phyloP scores from a whole-genome alignment of 177 flowering plant species.

The Vitis hybrid region DNA sequence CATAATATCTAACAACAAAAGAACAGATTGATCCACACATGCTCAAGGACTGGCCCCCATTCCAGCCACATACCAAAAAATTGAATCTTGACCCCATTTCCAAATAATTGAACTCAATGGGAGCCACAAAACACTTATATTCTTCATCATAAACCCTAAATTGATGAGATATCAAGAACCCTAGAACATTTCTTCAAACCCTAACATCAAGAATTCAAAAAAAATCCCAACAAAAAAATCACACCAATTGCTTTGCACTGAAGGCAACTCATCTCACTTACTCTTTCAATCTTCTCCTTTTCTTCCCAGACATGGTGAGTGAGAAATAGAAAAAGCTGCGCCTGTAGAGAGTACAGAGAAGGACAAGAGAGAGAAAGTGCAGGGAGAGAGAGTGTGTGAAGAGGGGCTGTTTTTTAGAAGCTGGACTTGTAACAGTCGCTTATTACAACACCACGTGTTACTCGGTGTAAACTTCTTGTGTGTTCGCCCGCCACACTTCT shows the following conservation, averaged over 20 bases:
- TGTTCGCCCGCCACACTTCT: too few relatives aligned
- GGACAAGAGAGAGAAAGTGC: slow-evolving; percentile 7
- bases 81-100: background rate
- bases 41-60: background rate
- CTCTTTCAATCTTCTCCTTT: slow-evolving; percentile 36
- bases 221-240: background rate
- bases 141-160: background rate
- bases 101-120: background rate
- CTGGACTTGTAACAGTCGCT: too few relatives aligned
- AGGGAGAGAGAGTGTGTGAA: slow-evolving; percentile 8
- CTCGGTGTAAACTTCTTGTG: background rate
- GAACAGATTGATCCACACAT: background rate
- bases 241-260: background rate
- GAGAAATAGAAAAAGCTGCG: background rate
- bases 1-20: background rate
- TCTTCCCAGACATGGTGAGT: slow-evolving; percentile 35
- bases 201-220: background rate
- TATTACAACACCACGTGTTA: background rate
- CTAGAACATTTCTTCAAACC: slow-evolving; percentile 8
- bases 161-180: slow-evolving; percentile 12
- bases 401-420: background rate
- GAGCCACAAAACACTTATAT: background rate
- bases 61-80: background rate
- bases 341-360: background rate
- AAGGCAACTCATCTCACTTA: slow-evolving; percentile 12